Evolutionary conservation across 1,139 yeast genomes (phyloP), one percentile per base, ranked within the genome.

Genomic region (Kurtzmaniella quercitrusa): DNA sequence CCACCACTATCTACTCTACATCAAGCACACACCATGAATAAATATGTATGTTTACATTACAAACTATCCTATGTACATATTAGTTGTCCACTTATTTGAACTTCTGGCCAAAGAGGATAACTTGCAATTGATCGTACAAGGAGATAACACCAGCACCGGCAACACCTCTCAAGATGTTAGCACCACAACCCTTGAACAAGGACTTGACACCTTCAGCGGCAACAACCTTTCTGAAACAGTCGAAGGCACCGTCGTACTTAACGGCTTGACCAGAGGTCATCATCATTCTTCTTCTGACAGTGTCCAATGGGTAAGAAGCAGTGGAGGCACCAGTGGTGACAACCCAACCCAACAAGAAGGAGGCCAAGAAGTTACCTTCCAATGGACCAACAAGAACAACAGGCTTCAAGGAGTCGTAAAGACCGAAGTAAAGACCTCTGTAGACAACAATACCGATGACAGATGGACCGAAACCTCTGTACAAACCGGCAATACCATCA

Each of bases 391-490:
- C 75, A 59, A 73, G 68, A 48, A 73, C 75, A 64, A 71, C 77
- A 52, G 78, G 78, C 69, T 73, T 73, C 63, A 73, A 67, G 58
- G 78, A 73, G 63, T 73, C 78, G 68, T 73, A 73, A 60, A 72
- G 67, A 69, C 78, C 78, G 65, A 73, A 73, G 73, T 73, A 73
- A 60, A 73, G 68, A 70, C 78, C 78, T 73, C 78, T 73, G 76
- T 73, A 73, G 61, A 71, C 78, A 70, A 73, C 57, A 56, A 73
- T 73, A 70, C 78, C 78, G 53, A 72, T 50, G 58, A 73, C 78
- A 51, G 78, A 73, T 59, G 77, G 77, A 66, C 77, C 77, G 73
- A 73, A 73, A 70, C 78, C 78, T 73, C 78, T 73, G 73, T 73
- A 73, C 63, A 73, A 71, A 71, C 78, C 78, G 53, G 78, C 77